phyloP scores from a whole-genome alignment of 2,329 filamentous ascomycete genomes.

The Pseudogymnoascus sp. region DNA sequence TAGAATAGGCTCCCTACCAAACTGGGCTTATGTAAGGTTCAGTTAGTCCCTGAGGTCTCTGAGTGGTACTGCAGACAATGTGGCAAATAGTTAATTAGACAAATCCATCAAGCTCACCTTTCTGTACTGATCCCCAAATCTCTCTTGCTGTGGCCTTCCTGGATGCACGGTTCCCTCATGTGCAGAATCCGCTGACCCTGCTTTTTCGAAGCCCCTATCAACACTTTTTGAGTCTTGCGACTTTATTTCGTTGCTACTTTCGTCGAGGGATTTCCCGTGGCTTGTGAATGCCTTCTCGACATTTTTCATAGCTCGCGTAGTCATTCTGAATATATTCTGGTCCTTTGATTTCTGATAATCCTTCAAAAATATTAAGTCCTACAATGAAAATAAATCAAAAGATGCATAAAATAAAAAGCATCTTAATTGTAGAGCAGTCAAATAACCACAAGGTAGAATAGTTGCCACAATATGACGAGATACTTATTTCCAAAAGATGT shows the following conservation, averaged over 20 bases:
- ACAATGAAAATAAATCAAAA: background rate
- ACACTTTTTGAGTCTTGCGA: background rate
- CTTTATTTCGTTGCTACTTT: background rate
- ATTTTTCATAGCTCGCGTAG: background rate
- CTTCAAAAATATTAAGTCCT: background rate
- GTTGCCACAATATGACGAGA: background rate
- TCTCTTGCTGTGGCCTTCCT: constrained; percentile 4
- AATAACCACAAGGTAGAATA: background rate
- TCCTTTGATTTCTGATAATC: background rate
- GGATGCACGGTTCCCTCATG: background rate
- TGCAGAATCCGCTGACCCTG: background rate
- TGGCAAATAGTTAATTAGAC: background rate
- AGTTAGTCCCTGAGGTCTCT: background rate
- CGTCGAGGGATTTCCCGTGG: background rate
- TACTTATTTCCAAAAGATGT: background rate
- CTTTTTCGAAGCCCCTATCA: background rate
- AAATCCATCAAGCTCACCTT: background rate
- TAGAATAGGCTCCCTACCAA: background rate
- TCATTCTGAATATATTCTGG: background rate
- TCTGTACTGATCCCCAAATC: constrained; percentile 1
- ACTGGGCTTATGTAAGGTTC: background rate
- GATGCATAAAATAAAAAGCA: background rate
- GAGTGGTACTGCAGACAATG: background rate
- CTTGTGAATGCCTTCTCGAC: constrained; percentile 1
- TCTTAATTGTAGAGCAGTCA: background rate